A percentile compares a stretch with the other conserved stretches of the same genome.
These are phyloP conservation scores for Cruciata laevipes DNA, from an alignment of 257 asterid species.

Conservation along the genomic window DNA sequence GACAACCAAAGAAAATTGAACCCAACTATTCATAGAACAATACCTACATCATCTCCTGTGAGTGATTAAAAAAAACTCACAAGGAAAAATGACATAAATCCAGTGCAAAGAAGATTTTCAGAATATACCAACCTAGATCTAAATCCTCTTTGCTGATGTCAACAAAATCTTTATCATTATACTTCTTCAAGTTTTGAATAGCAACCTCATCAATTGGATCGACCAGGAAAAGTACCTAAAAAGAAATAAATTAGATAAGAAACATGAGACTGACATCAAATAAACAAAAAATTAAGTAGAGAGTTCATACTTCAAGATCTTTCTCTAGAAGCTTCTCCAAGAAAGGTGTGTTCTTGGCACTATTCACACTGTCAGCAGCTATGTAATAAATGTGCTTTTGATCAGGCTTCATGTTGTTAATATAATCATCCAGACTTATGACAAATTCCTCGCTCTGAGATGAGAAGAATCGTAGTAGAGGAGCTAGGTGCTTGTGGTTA, in stretches of 20 bases:
- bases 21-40: neutral
- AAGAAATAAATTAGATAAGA: conserved; percentile 6
- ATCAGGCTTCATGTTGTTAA: conserved; percentile 85
- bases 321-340: conserved; percentile 86
- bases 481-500: conserved; percentile 96
- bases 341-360: conserved; percentile 93
- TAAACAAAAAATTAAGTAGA: conserved; percentile 3
- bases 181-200: conserved; percentile 74
- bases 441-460: conserved; percentile 79
- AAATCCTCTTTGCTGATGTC: conserved; percentile 97
- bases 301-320: conserved; percentile 67
- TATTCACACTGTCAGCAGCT: conserved; percentile 81
- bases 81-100: neutral
- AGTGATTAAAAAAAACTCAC: neutral
- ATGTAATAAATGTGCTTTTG: conserved; percentile 85
- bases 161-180: conserved; percentile 77
- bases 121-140: conserved; percentile 68
- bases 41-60: neutral
- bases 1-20: neutral
- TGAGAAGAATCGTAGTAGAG: conserved; percentile 78
- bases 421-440: conserved; percentile 93
- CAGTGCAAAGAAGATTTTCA: neutral
- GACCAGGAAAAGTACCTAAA: conserved; percentile 84
- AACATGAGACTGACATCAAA: neutral
- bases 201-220: conserved; percentile 97